Percentiles rank a stretch among this genome's conserved stretches.
Evolutionary conservation across 2,329 filamentous ascomycete genomes (phyloP).

Genomic region (Apiospora malaysiana): DNA sequence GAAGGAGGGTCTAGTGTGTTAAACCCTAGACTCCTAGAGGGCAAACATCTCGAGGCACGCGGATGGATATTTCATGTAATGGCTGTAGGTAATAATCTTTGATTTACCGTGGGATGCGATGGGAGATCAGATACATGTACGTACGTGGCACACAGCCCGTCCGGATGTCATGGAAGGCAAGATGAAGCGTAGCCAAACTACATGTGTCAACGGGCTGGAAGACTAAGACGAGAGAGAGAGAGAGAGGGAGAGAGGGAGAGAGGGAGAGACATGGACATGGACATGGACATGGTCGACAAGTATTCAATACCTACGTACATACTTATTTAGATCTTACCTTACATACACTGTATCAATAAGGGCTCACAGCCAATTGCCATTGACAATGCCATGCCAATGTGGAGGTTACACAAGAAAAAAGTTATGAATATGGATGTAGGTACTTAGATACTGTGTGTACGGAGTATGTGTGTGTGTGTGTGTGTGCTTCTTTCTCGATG

Average conservation of each 20-base stretch:
- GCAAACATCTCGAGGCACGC: not conserved
- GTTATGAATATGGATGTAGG: not conserved
- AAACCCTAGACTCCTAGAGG: not conserved
- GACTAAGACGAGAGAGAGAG: too few species aligned
- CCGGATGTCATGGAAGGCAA: not conserved
- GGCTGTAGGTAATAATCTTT: slow-evolving; percentile 10
- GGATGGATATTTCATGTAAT: not conserved
- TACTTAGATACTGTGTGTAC: not conserved
- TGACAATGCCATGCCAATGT: not conserved
- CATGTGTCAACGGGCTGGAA: not conserved
- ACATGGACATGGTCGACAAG: slow-evolving; percentile 3
- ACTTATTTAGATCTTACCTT: not conserved
- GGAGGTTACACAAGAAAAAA: slow-evolving; percentile 1
- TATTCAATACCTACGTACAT: not conserved
- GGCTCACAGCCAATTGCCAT: not conserved
- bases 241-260: too few species aligned
- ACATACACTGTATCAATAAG: not conserved
- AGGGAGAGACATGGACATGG: too few species aligned
- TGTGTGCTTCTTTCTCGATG: too few species aligned
- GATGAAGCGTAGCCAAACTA: not conserved
- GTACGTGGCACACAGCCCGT: slow-evolving; percentile 9
- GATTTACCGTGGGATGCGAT: not conserved
- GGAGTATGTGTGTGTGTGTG: not conserved
- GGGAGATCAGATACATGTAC: slow-evolving; percentile 3
- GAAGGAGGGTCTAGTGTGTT: slow-evolving; percentile 11